A percentile compares a stretch with the other conserved stretches of the same genome.
phyloP scores from a whole-genome alignment of 2,329 filamentous ascomycete species.

The Alternaria ethzedia region DNA sequence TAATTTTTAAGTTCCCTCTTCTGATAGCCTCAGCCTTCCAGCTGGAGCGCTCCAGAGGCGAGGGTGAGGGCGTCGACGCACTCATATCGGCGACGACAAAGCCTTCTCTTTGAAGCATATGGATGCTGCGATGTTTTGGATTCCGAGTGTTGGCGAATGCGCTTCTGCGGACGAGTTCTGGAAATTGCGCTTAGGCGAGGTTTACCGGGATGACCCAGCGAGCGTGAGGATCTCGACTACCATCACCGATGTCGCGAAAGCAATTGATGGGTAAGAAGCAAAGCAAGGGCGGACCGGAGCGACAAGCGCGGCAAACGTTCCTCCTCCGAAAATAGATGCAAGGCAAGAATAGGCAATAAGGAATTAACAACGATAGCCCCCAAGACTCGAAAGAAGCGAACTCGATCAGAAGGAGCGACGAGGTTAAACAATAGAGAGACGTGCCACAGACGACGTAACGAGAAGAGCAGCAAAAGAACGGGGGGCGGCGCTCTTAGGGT shows the following conservation, averaged over 20 bases:
- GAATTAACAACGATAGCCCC: conserved; percentile 16
- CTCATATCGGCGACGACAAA: conserved; percentile 41
- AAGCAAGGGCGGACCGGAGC: neutral
- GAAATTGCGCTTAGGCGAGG: conserved; percentile 32
- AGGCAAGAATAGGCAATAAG: conserved; percentile 5
- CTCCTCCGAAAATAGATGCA: conserved; percentile 4
- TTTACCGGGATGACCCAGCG: conserved; percentile 30
- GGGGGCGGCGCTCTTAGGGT: conserved; percentile 3
- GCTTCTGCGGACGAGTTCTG: conserved; percentile 23
- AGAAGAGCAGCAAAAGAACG: conserved; percentile 7
- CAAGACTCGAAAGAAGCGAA: conserved; percentile 17
- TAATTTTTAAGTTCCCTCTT: conserved; percentile 48
- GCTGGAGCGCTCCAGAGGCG: conserved; percentile 40
- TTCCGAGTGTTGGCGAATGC: conserved; percentile 14
- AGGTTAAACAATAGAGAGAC: conserved; percentile 29
- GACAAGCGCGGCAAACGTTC: conserved; percentile 1
- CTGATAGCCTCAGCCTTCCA: conserved; percentile 51
- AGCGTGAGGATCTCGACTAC: conserved; percentile 19
- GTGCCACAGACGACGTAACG: conserved; percentile 12
- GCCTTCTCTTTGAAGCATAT: conserved; percentile 44
- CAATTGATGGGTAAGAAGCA: conserved; percentile 1
- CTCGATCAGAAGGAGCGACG: conserved; percentile 30
- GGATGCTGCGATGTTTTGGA: conserved; percentile 22
- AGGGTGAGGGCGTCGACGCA: conserved; percentile 28
- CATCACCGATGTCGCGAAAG: conserved; percentile 20